Evolutionary conservation across 1,284 basidiomycete species (phyloP).

Genomic region (Jaminaea rosea): DNA sequence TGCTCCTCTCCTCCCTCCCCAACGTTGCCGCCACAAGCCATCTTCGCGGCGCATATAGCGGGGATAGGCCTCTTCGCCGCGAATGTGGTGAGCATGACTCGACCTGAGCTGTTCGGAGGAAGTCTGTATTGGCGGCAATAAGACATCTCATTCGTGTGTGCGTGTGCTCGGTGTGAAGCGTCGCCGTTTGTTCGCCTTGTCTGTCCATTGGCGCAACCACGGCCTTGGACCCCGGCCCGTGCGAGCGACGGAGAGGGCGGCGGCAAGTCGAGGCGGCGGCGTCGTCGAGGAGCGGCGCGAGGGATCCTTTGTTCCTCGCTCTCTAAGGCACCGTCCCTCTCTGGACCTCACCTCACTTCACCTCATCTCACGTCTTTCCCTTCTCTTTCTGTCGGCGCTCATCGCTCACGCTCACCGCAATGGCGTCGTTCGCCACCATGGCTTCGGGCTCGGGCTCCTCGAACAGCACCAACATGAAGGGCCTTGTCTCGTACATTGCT

Average conservation of each 20-base stretch:
- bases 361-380: not conserved
- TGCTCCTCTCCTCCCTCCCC: not conserved
- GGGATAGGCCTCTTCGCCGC: constrained; percentile 53
- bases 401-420: not conserved
- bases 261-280: too few species aligned
- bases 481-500: constrained; percentile 73
- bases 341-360: too few species aligned
- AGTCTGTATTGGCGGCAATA: constrained; percentile 18
- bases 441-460: too few species aligned
- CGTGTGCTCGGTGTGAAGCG: not conserved
- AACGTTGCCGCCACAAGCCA: constrained; percentile 43
- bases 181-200: not conserved
- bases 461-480: constrained; percentile 36
- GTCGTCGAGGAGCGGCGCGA: too few species aligned
- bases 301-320: too few species aligned
- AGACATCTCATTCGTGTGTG: not conserved
- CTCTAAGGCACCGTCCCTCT: too few species aligned
- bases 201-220: too few species aligned
- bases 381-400: not conserved
- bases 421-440: constrained; percentile 6
- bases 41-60: constrained; percentile 51
- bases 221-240: too few species aligned
- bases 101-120: constrained; percentile 10
- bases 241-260: too few species aligned
- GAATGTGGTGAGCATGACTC: constrained; percentile 20